Evolutionary conservation across 441 rosid species (phyloP).

Genomic region (Aquilaria agallochum): DNA sequence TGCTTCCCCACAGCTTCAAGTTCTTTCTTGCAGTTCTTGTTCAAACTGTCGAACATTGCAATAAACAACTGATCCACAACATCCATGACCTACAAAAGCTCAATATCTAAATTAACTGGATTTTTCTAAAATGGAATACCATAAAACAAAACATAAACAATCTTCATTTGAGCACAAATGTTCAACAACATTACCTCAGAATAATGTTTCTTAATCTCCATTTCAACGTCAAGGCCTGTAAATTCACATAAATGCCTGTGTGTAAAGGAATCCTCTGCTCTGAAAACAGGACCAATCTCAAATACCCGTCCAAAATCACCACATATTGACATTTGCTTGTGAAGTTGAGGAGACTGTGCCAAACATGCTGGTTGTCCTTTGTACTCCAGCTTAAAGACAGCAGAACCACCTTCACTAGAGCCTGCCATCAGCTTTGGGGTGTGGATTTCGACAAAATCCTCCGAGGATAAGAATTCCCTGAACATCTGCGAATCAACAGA

Average conservation of each 20-base stretch:
- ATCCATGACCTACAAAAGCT: slow-evolving; percentile 1
- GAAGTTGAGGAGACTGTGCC: slow-evolving; percentile 91
- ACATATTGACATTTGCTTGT: slow-evolving; percentile 76
- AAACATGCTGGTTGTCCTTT: slow-evolving; percentile 80
- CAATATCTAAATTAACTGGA: neutral
- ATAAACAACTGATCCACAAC: neutral
- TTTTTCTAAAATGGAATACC: too few species aligned
- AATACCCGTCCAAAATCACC: slow-evolving; percentile 69
- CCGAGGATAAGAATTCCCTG: slow-evolving; percentile 43
- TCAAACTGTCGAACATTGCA: slow-evolving; percentile 11
- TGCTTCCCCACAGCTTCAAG: slow-evolving; percentile 75
- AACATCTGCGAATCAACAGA: slow-evolving; percentile 34
- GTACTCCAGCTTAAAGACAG: slow-evolving; percentile 81
- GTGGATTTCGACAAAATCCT: slow-evolving; percentile 67
- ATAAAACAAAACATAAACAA: neutral
- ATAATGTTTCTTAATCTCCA: slow-evolving; percentile 73
- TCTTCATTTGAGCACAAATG: neutral
- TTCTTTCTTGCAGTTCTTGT: slow-evolving; percentile 62
- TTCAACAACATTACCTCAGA: slow-evolving; percentile 44
- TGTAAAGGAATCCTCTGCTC: slow-evolving; percentile 81
- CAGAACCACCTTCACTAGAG: slow-evolving; percentile 94
- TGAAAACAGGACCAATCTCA: slow-evolving; percentile 73
- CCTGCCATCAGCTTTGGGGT: slow-evolving; percentile 85
- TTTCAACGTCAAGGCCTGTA: slow-evolving; percentile 81
- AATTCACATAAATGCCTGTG: slow-evolving; percentile 90